These are phyloP conservation scores for Hansenula sp. DNA, from an alignment of 1,139 yeast genomes.

Conservation along the genomic window DNA sequence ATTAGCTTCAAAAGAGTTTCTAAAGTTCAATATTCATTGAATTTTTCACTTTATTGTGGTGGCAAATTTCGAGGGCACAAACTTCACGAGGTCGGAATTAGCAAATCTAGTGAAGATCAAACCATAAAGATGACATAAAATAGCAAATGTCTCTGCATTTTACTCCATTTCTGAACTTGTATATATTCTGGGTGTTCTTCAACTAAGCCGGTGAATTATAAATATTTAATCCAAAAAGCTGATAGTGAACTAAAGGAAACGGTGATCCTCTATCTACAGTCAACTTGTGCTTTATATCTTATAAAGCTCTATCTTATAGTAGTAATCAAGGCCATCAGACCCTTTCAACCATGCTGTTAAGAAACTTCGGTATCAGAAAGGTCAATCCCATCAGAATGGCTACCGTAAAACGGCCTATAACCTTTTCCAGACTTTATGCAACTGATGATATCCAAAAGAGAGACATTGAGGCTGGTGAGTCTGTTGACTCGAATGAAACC, in stretches of 20 bases:
- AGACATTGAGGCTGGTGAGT: constrained; percentile 46
- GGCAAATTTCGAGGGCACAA: constrained; percentile 1
- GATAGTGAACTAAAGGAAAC: too few species aligned
- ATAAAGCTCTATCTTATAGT: background rate
- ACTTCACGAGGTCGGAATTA: background rate
- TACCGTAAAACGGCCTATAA: background rate
- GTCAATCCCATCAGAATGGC: background rate
- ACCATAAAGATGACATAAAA: background rate
- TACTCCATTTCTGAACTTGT: too few species aligned
- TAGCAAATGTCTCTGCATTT: background rate
- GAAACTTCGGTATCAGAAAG: background rate
- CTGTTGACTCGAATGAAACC: constrained; percentile 45
- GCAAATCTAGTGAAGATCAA: background rate
- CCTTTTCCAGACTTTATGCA: constrained; percentile 11
- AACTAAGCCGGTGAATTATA: too few species aligned
- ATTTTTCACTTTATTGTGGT: constrained; percentile 1
- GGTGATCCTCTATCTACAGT: background rate
- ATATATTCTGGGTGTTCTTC: too few species aligned
- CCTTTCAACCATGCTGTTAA: background rate
- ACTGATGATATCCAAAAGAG: constrained; percentile 35
- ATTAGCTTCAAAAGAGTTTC: too few species aligned
- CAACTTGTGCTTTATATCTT: too few species aligned
- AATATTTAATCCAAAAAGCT: too few species aligned
- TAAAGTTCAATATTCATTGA: too few species aligned
- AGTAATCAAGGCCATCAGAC: too few species aligned